Evolutionary conservation across 1,139 yeast species (phyloP).

Genomic region (Suhomyces atakaporum): DNA sequence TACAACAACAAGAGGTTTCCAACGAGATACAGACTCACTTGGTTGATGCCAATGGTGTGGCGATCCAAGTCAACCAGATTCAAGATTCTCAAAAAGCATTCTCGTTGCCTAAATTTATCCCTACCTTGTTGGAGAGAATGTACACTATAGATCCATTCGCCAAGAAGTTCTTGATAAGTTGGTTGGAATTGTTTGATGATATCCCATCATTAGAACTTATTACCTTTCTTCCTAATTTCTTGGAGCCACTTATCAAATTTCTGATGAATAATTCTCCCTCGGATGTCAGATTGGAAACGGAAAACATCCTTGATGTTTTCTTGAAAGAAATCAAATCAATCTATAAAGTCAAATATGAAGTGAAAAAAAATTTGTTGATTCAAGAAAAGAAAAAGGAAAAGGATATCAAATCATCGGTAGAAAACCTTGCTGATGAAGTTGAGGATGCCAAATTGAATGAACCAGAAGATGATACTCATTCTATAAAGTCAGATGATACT

Average conservation of each 20-base stretch:
- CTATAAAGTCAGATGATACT: constrained; percentile 29
- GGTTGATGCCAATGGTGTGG: constrained; percentile 53
- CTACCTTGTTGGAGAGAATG: constrained; percentile 85
- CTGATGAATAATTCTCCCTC: constrained; percentile 76
- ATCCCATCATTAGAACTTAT: constrained; percentile 90
- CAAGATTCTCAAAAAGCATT: constrained; percentile 77
- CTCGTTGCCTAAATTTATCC: constrained; percentile 84
- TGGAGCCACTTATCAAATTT: constrained; percentile 82
- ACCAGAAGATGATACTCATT: constrained; percentile 20
- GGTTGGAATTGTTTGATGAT: constrained; percentile 89
- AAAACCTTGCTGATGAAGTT: constrained; percentile 9
- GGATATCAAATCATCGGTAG: constrained; percentile 7
- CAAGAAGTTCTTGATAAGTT: constrained; percentile 84
- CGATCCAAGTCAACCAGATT: constrained; percentile 60
- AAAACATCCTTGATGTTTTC: constrained; percentile 70
- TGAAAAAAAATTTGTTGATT: constrained; percentile 35
- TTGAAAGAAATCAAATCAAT: constrained; percentile 79
- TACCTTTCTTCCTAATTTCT: constrained; percentile 82
- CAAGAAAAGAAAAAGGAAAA: constrained; percentile 15
- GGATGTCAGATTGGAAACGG: constrained; percentile 87
- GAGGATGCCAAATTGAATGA: constrained; percentile 11
- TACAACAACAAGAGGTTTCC: constrained; percentile 54
- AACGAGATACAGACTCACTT: constrained; percentile 47
- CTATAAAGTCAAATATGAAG: constrained; percentile 62
- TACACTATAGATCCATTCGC: constrained; percentile 93